Evolutionary conservation across 2,329 filamentous ascomycete species (phyloP).

Genomic region (Chaetomium sp.): DNA sequence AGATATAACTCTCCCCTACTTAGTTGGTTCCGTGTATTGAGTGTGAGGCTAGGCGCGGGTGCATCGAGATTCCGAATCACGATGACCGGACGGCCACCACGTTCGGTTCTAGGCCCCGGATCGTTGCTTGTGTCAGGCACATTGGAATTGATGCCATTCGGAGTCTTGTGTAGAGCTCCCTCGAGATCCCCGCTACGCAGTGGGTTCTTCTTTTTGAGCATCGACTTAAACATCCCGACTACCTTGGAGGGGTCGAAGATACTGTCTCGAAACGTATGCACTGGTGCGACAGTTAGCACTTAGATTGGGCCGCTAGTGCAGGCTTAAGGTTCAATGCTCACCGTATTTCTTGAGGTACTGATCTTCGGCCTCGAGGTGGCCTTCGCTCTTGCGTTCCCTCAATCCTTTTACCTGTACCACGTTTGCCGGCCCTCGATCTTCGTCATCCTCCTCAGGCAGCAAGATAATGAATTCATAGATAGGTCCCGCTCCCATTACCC

Average conservation of each 20-base stretch:
- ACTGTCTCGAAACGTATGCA: neutral
- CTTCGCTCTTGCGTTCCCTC: neutral
- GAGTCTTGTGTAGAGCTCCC: neutral
- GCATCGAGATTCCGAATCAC: neutral
- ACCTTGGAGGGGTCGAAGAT: slow-evolving; percentile 6
- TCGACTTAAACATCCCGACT: slow-evolving; percentile 5
- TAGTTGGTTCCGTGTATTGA: neutral
- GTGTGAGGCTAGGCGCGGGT: neutral
- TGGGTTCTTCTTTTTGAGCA: neutral
- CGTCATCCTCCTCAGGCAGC: neutral
- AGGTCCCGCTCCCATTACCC: neutral
- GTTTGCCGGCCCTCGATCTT: neutral
- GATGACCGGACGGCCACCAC: neutral
- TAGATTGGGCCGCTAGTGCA: neutral
- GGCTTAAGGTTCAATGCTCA: neutral
- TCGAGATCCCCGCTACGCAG: neutral
- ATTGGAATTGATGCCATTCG: neutral
- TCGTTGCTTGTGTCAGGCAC: neutral
- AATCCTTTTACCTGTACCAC: neutral
- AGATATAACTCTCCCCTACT: neutral
- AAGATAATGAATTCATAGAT: neutral
- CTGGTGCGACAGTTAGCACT: neutral
- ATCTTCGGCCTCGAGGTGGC: neutral
- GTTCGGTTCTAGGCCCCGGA: neutral
- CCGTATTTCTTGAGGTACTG: neutral